Conservation (phyloP, 1,284 basidiomycete species). For the Ganoderma leucocontextum region DNA sequence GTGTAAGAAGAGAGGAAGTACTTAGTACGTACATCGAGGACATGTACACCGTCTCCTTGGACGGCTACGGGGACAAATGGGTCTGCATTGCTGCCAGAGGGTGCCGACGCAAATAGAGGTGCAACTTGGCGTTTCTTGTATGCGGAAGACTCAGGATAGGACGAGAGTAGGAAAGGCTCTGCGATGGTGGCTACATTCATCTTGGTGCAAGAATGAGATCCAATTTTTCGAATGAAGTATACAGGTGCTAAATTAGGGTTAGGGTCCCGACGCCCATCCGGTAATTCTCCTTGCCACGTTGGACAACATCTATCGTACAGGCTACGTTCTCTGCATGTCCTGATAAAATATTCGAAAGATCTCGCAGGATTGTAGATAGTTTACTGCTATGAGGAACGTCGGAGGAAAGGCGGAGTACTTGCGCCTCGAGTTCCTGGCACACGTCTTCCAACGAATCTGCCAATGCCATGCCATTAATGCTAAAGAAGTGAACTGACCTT, state of each 20-base stretch:
- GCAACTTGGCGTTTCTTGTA: slow-evolving; percentile 26
- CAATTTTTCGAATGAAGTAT: slow-evolving; percentile 30
- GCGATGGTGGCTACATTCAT: slow-evolving; percentile 57
- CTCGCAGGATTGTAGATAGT: slow-evolving; percentile 19
- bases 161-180: slow-evolving; percentile 68
- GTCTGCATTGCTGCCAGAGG: slow-evolving; percentile 28
- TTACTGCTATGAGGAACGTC: not conserved
- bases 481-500: slow-evolving; percentile 10
- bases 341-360: slow-evolving; percentile 21
- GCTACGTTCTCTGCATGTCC: slow-evolving; percentile 22
- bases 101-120: slow-evolving; percentile 24
- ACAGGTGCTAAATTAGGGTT: slow-evolving; percentile 37
- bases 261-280: slow-evolving; percentile 35
- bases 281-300: slow-evolving; percentile 32
- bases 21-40: slow-evolving; percentile 62
- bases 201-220: slow-evolving; percentile 29
- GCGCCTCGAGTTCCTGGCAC: slow-evolving; percentile 11
- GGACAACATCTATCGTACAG: slow-evolving; percentile 22
- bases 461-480: slow-evolving; percentile 19
- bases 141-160: slow-evolving; percentile 47
- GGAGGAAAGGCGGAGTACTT: slow-evolving; percentile 8
- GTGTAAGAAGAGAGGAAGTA: not conserved
- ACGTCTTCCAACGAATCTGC: slow-evolving; percentile 27
- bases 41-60: slow-evolving; percentile 75
- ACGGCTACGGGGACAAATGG: slow-evolving; percentile 65